Evolutionary conservation across 1,284 basidiomycete genomes (phyloP).

Genomic region (Malassezia japonica): DNA sequence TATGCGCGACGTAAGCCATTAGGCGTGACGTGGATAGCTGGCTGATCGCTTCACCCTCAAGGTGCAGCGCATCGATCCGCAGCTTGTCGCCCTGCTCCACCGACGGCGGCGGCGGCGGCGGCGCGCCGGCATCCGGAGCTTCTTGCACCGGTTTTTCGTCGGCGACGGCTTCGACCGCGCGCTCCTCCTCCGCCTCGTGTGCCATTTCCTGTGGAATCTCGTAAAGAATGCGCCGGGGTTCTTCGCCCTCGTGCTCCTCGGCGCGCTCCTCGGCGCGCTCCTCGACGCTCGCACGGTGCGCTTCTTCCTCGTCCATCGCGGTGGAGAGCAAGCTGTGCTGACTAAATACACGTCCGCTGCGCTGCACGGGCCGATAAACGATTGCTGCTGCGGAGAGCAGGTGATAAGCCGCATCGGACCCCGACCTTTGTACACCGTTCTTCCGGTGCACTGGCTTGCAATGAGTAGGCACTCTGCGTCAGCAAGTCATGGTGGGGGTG

Average conservation of each 20-base stretch:
- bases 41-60: constrained; percentile 40
- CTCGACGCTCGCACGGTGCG: not conserved
- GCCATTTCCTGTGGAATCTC: constrained; percentile 9
- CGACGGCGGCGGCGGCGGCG: constrained; percentile 19
- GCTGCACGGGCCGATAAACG: not conserved
- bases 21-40: constrained; percentile 45
- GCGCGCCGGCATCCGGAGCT: not conserved
- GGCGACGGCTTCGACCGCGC: constrained; percentile 1
- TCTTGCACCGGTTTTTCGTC: not conserved
- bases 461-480: too few relatives aligned
- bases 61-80: constrained; percentile 31
- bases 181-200: not conserved
- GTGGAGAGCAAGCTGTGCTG: not conserved
- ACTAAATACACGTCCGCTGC: not conserved
- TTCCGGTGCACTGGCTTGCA: too few relatives aligned
- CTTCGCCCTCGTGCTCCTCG: not conserved
- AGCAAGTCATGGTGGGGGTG: too few relatives aligned
- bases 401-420: too few relatives aligned
- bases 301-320: not conserved
- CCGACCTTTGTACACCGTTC: too few relatives aligned
- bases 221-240: constrained; percentile 5
- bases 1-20: constrained; percentile 40
- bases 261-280: too few relatives aligned
- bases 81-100: constrained; percentile 29
- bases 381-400: too few relatives aligned